phyloP scores from a whole-genome alignment of 176 grass and related monocot species.

The Aegilops umbellulata region DNA sequence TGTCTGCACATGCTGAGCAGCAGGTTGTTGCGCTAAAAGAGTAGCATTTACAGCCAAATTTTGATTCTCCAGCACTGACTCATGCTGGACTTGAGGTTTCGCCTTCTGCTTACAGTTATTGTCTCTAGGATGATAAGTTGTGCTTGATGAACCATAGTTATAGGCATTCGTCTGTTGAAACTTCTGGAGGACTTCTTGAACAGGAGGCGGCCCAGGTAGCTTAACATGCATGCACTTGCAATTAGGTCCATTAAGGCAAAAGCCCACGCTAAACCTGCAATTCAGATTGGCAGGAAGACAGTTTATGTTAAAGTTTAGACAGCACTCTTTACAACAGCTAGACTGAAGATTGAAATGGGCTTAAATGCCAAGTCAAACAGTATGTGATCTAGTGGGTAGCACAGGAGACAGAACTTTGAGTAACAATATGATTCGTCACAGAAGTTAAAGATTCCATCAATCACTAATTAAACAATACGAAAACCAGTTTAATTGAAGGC shows the following conservation, averaged over 20 bases:
- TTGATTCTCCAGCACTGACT: constrained; percentile 35
- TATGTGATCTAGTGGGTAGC: neutral
- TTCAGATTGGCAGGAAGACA: neutral
- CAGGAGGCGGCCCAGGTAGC: constrained; percentile 50
- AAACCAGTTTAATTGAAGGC: neutral
- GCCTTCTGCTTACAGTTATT: constrained; percentile 50
- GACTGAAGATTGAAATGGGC: neutral
- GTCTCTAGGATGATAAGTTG: constrained; percentile 46
- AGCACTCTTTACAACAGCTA: neutral
- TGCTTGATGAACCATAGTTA: constrained; percentile 19
- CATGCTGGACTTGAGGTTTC: constrained; percentile 49
- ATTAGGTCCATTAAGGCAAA: constrained; percentile 82
- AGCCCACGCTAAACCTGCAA: constrained; percentile 90
- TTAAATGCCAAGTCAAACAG: neutral
- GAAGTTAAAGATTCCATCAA: constrained; percentile 3
- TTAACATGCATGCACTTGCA: constrained; percentile 78
- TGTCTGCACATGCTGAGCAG: constrained; percentile 34
- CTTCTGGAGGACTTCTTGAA: constrained; percentile 83
- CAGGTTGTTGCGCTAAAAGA: constrained; percentile 20
- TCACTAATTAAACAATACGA: neutral
- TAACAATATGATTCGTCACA: neutral
- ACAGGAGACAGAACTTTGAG: neutral
- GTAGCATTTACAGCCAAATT: constrained; percentile 41
- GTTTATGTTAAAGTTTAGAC: neutral
- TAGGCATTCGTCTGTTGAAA: constrained; percentile 34